A percentile compares a stretch with the other conserved stretches of the same genome.
Conservation (phyloP, 2,329 filamentous ascomycete genomes). For the Calonectria hongkongensis region DNA sequence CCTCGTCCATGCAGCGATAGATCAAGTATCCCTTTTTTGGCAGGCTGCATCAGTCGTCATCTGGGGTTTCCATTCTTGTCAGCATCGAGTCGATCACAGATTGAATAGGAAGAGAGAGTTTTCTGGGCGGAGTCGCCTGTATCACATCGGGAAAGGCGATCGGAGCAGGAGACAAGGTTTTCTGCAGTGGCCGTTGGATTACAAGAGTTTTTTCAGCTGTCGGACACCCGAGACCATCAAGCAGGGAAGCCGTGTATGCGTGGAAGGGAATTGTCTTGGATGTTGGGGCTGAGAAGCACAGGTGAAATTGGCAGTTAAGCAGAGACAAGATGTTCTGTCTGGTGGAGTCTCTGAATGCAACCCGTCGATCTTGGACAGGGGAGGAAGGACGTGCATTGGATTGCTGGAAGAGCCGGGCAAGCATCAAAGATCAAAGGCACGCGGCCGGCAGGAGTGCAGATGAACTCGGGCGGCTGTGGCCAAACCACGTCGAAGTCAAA, state of each 20-base stretch:
- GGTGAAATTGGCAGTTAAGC: slow-evolving; percentile 6
- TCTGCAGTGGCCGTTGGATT: background rate
- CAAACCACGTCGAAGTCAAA: background rate
- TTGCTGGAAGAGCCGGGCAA: background rate
- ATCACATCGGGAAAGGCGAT: background rate
- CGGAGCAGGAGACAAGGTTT: background rate
- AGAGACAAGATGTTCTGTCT: slow-evolving; percentile 10
- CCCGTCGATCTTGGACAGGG: slow-evolving; percentile 28
- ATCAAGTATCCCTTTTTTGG: background rate
- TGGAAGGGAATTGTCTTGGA: slow-evolving; percentile 2
- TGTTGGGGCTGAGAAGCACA: slow-evolving; percentile 12
- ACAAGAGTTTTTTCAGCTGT: background rate
- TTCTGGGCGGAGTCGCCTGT: background rate
- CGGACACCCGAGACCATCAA: background rate
- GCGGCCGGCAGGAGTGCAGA: background rate
- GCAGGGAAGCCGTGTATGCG: background rate
- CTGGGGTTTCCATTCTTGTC: background rate
- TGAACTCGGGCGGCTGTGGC: background rate
- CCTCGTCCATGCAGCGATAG: background rate
- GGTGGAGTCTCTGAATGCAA: slow-evolving; percentile 28
- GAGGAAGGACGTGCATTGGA: slow-evolving; percentile 8
- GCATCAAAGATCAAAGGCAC: background rate
- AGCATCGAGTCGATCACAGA: background rate
- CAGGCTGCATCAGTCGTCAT: background rate
- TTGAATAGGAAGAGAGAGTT: background rate